Percentiles rank a stretch among this genome's conserved stretches.
Conservation (phyloP, 352 stramenopile genomes). For the Phytophthora hibernalis region DNA sequence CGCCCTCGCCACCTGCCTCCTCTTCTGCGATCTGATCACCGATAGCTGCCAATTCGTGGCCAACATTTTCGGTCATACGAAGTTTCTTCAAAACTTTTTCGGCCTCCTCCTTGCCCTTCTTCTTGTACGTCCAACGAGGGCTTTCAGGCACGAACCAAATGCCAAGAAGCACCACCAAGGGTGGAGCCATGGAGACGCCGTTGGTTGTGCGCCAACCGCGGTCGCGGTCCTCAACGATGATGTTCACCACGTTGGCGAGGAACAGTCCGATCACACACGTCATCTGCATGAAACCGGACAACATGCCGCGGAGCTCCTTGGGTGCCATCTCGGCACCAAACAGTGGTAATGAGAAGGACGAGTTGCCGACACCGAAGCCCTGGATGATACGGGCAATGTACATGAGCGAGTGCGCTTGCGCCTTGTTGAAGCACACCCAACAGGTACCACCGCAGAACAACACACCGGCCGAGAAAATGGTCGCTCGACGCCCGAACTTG, state of each 20-base stretch:
- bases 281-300: slow-evolving; percentile 54
- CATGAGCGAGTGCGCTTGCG: slow-evolving; percentile 29
- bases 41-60: slow-evolving; percentile 44
- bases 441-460: slow-evolving; percentile 38
- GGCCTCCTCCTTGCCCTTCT: slow-evolving; percentile 42
- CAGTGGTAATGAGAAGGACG: slow-evolving; percentile 42
- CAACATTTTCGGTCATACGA: slow-evolving; percentile 41
- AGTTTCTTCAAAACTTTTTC: slow-evolving; percentile 41
- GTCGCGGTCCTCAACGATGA: slow-evolving; percentile 38
- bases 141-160: slow-evolving; percentile 51
- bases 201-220: slow-evolving; percentile 48
- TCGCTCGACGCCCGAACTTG: slow-evolving; percentile 38
- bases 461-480: slow-evolving; percentile 44
- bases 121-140: slow-evolving; percentile 49
- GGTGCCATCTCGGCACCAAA: slow-evolving; percentile 49
- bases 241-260: slow-evolving; percentile 48
- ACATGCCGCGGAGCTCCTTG: slow-evolving; percentile 42
- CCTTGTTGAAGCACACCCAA: slow-evolving; percentile 40
- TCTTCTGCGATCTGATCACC: slow-evolving; percentile 46
- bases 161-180: slow-evolving; percentile 43
- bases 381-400: slow-evolving; percentile 42
- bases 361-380: slow-evolving; percentile 48
- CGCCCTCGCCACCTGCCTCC: slow-evolving; percentile 19
- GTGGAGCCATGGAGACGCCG: slow-evolving; percentile 37
- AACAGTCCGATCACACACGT: slow-evolving; percentile 42